Percentiles rank a stretch among this genome's conserved stretches.
These are phyloP conservation scores for Podospora conica DNA, from an alignment of 495 filamentous ascomycete species.

Conservation along the genomic window DNA sequence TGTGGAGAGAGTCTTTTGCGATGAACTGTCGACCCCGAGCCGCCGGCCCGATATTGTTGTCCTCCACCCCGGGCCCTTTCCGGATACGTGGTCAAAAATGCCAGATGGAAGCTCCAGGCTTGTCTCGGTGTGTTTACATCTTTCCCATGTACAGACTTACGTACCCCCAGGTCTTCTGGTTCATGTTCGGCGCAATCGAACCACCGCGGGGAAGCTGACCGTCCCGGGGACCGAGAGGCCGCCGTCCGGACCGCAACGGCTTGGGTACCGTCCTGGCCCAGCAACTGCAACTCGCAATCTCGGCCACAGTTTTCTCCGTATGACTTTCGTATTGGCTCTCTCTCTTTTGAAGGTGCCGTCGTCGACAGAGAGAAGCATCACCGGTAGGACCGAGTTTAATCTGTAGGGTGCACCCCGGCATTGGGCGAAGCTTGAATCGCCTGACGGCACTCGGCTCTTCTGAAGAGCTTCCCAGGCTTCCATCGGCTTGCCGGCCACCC, in stretches of 20 bases:
- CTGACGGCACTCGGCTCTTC: not conserved
- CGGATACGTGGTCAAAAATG: too few species aligned
- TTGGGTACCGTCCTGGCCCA: not conserved
- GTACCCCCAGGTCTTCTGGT: not conserved
- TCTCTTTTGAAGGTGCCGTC: not conserved
- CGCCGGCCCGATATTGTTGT: too few species aligned
- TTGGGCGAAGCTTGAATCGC: not conserved
- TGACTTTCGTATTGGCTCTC: not conserved
- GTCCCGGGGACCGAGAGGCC: not conserved
- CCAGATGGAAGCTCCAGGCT: too few species aligned
- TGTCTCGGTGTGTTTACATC: too few species aligned
- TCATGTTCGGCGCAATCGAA: not conserved
- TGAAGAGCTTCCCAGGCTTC: not conserved
- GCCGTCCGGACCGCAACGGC: not conserved
- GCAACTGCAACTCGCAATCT: not conserved
- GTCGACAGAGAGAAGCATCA: not conserved
- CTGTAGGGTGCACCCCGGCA: not conserved
- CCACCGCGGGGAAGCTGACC: not conserved
- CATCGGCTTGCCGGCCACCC: not conserved
- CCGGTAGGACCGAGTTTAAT: not conserved
- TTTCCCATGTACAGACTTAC: not conserved
- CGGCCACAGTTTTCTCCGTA: not conserved
- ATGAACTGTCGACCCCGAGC: not conserved
- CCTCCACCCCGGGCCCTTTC: too few species aligned
- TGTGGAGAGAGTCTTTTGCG: not conserved